Base-by-base conservation (phyloP, 2,329 filamentous ascomycete species). In the Fusarium sp. region DNA sequence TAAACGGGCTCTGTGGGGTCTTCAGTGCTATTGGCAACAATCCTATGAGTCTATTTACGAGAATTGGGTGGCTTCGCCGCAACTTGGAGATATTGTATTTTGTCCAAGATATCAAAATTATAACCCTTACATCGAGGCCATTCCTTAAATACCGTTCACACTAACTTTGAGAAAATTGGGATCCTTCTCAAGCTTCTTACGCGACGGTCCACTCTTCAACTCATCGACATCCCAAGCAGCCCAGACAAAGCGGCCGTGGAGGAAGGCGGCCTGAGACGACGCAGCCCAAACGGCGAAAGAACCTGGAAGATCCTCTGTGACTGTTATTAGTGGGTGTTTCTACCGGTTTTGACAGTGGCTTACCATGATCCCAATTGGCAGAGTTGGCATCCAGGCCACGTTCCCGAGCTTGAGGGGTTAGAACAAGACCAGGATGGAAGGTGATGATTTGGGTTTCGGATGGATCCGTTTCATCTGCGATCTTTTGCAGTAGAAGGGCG, bases 291-390 rank as follows among this genome's bases (percentile, higher is more conserved):
- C 48, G 1, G 56, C 52, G 5, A 58, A 55, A 3, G 51, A 20
- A 1, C 54, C 54, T 0, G 54, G 54, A 0, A 57, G 54, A 3
- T 52, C 38, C 20, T 57, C 54, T 58, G 4, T 3, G 0, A 11
- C 8, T 6, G 1, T 11, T 1, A 5, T 24, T 27, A 45, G 10
- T 9, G 16, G 16, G 18, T 10, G 9, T 10, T 0, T 6, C 0
- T 2, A 34, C 1, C 6, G 1, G 2, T 10, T 5, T 18, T 8
- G 0, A 11, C 2, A 4, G 43, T 45, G 1, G 1, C 13, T 34
- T 15, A 43, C 47, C 32, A 24, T 58, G 34, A 1, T 43, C 47
- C 12, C 52, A 58, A 0, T 40, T 41, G 2, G 12, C 6, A 15
- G 45, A 52, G 7, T 57, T 47, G 1, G 54, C 34, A 38, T 38